Conservation (phyloP, 257 asterid species). For the Solanum pinnatisectum region DNA sequence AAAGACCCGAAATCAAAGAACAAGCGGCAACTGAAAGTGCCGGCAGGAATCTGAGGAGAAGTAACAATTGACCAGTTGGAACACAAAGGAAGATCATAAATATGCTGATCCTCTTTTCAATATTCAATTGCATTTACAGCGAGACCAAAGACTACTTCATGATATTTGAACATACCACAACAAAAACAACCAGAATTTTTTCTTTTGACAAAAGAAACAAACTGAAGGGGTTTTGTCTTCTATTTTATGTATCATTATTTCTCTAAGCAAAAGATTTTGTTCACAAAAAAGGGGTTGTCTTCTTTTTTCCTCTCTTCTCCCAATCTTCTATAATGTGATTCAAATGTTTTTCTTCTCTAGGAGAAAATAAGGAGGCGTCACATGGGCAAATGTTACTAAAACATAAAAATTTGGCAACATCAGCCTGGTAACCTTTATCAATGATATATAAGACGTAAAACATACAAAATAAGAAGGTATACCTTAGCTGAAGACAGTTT, state of each 20-base stretch:
- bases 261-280: neutral
- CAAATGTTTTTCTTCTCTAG: neutral
- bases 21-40: neutral
- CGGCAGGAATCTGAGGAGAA: neutral
- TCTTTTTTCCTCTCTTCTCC: neutral
- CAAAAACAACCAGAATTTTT: neutral
- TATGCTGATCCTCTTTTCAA: neutral
- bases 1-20: neutral
- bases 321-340: neutral
- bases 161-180: neutral
- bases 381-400: neutral
- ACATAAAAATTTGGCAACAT: neutral
- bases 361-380: neutral
- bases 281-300: neutral
- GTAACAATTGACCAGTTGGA: neutral
- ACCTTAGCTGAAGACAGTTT: conserved; percentile 78
- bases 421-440: neutral
- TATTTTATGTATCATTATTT: neutral
- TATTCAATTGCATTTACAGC: neutral
- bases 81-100: neutral
- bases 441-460: neutral
- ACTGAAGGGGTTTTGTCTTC: neutral
- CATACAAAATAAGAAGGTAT: conserved; percentile 3
- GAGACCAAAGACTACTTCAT: neutral
- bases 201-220: neutral